These are phyloP conservation scores for Pichia sp. DNA, from an alignment of 1,139 yeast genomes.

Conservation along the genomic window DNA sequence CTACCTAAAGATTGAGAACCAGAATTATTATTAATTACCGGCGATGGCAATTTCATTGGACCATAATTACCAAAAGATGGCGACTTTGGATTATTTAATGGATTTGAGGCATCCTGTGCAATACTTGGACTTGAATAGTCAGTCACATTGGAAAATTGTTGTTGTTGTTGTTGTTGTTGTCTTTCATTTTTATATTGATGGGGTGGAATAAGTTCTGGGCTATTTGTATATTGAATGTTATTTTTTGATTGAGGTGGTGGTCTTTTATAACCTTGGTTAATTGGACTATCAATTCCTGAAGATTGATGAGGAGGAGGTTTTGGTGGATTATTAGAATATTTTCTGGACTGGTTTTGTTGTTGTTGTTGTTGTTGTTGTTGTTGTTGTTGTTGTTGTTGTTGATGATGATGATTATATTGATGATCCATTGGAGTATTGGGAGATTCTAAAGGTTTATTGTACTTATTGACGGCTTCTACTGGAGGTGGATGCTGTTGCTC, in stretches of 20 bases:
- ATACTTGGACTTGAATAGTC: background rate
- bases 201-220: constrained; percentile 15
- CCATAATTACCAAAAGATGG: constrained; percentile 13
- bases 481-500: constrained; percentile 15
- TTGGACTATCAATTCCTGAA: constrained; percentile 6
- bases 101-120: constrained; percentile 1
- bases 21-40: constrained; percentile 1
- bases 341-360: background rate
- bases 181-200: constrained; percentile 7
- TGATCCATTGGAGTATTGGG: background rate
- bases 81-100: constrained; percentile 7
- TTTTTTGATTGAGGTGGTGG: constrained; percentile 1
- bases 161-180: background rate
- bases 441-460: background rate
- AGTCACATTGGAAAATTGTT: too few relatives aligned
- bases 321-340: background rate
- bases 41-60: constrained; percentile 15
- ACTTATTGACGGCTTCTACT: background rate
- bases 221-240: constrained; percentile 7
- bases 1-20: too few relatives aligned
- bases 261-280: background rate
- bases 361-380: background rate
- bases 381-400: background rate
- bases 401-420: background rate
- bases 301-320: constrained; percentile 2